These are phyloP conservation scores for Rhodomyrtus psidioides DNA, from an alignment of 441 rosid genomes.

Conservation along the genomic window DNA sequence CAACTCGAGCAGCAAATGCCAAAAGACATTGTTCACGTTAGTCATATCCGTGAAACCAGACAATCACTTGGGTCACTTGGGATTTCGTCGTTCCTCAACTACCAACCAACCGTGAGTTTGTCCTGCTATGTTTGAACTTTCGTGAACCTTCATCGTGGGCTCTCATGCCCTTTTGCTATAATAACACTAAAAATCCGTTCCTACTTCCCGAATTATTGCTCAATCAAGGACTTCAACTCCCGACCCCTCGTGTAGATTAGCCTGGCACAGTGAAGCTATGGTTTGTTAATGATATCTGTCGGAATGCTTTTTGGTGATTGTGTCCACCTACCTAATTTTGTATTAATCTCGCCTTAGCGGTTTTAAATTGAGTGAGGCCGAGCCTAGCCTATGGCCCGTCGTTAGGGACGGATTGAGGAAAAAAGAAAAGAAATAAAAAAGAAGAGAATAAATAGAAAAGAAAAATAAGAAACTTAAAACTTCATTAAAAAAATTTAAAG, in stretches of 20 bases:
- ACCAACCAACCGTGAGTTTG: not conserved
- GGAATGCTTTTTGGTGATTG: not conserved
- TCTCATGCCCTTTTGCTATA: not conserved
- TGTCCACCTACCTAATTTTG: not conserved
- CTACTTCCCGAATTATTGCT: not conserved
- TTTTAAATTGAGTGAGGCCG: not conserved
- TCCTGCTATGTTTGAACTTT: not conserved
- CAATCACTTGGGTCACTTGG: not conserved
- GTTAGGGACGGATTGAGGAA: too few species aligned
- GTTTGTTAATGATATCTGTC: not conserved
- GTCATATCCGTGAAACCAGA: not conserved
- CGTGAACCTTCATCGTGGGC: not conserved
- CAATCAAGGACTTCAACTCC: not conserved
- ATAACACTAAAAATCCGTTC: not conserved
- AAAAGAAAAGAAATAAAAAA: too few species aligned
- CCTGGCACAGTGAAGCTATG: not conserved
- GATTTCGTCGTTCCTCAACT: not conserved
- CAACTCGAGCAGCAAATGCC: not conserved
- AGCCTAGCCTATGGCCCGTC: too few species aligned
- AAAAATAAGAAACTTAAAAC: too few species aligned
- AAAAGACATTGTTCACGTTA: not conserved
- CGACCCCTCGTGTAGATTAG: not conserved
- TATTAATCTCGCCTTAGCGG: not conserved
- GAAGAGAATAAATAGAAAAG: too few species aligned
- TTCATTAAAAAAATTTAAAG: too few species aligned